Percentiles rank a stretch among this genome's conserved stretches.
phyloP scores from a whole-genome alignment of 306 rosid genomes.

The Senna tora region DNA sequence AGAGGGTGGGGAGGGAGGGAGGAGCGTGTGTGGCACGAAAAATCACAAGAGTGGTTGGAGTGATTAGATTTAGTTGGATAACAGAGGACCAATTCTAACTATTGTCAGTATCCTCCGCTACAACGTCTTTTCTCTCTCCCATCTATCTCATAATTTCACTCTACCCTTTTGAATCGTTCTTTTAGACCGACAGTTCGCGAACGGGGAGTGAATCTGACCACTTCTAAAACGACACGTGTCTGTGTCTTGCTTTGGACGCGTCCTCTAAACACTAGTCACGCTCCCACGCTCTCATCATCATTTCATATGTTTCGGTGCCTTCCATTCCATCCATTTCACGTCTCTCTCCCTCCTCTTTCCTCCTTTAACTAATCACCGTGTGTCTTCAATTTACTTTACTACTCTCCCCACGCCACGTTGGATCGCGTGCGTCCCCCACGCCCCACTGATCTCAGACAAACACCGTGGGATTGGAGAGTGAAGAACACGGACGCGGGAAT shows the following conservation, averaged over 20 bases:
- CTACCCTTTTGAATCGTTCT: conserved; percentile 38
- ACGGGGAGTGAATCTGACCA: conserved; percentile 35
- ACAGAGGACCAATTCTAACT: conserved; percentile 25
- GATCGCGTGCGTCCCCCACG: accelerated
- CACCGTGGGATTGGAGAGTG: background rate
- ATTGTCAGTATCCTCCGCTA: conserved; percentile 29
- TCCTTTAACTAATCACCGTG: conserved; percentile 15
- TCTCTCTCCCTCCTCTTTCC: conserved; percentile 14
- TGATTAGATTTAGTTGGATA: conserved; percentile 5
- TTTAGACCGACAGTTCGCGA: conserved; percentile 40
- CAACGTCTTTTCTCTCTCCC: conserved; percentile 15
- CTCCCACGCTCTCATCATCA: conserved; percentile 22
- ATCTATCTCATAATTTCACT: background rate
- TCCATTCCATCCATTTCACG: conserved; percentile 20
- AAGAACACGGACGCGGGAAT: background rate
- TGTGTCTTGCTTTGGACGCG: conserved; percentile 50
- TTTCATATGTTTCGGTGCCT: conserved; percentile 46
- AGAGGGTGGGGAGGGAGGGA: background rate
- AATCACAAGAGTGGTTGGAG: background rate
- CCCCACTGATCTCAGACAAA: accelerated
- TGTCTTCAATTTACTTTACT: background rate
- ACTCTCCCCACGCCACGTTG: background rate
- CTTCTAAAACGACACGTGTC: conserved; percentile 40
- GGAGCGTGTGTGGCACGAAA: conserved; percentile 23
- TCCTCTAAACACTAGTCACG: conserved; percentile 34